phyloP scores from a whole-genome alignment of 176 grass and related monocot genomes.

The Calamus simplicifolius region DNA sequence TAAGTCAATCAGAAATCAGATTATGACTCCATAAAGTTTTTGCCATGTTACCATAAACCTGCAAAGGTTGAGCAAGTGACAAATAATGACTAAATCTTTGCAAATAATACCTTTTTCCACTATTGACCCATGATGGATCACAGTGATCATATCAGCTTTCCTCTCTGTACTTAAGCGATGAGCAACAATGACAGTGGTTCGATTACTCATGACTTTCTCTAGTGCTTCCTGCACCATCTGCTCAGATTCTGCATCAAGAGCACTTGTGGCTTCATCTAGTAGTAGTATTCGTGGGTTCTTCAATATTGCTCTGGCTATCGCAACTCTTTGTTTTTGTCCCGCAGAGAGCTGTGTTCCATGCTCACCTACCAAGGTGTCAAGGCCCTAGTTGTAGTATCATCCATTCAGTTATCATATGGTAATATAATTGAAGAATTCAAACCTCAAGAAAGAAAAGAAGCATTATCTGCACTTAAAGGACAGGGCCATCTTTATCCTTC shows the following conservation, averaged over 20 bases:
- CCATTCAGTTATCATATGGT: background rate
- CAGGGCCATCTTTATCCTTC: too few species aligned
- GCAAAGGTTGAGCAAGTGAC: too few species aligned
- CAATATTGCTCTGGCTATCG: slow-evolving; percentile 79
- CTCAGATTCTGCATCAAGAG: slow-evolving; percentile 82
- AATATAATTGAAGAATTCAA: slow-evolving; percentile 25
- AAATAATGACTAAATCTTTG: too few species aligned
- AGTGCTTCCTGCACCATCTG: slow-evolving; percentile 79
- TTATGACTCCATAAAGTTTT: too few species aligned
- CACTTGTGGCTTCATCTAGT: slow-evolving; percentile 87
- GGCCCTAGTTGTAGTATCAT: slow-evolving; percentile 29
- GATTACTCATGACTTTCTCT: slow-evolving; percentile 64
- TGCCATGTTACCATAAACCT: too few species aligned
- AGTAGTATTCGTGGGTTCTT: slow-evolving; percentile 79
- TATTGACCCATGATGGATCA: too few species aligned
- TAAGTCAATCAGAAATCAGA: too few species aligned
- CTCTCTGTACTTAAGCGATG: too few species aligned
- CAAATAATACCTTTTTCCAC: too few species aligned
- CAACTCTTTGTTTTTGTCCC: slow-evolving; percentile 83
- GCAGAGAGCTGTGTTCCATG: slow-evolving; percentile 75
- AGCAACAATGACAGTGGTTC: slow-evolving; percentile 71
- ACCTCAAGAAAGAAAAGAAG: slow-evolving; percentile 7
- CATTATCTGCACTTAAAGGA: too few species aligned
- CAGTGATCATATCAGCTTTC: too few species aligned
- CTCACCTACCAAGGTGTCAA: slow-evolving; percentile 87